A percentile compares a stretch with the other conserved stretches of the same genome.
Conservation (phyloP, 257 asterid species). For the Sherardia arvensis region DNA sequence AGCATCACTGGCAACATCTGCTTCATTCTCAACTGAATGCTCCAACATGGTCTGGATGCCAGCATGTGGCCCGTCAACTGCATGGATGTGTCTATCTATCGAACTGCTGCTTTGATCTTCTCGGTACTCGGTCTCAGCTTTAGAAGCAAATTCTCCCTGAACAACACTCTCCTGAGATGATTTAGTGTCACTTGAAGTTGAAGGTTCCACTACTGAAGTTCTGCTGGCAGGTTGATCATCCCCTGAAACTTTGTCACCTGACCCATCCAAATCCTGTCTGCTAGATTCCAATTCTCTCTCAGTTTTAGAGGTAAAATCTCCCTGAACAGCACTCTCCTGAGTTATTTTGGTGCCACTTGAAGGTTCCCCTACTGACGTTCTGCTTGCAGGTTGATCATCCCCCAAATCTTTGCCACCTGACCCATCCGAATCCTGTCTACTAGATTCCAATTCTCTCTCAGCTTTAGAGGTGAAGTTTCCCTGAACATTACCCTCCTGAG, state of each 20-base stretch:
- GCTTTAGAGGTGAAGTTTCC: slow-evolving; percentile 16
- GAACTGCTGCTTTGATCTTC: slow-evolving; percentile 20
- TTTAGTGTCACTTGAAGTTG: slow-evolving; percentile 7
- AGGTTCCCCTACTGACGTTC: slow-evolving; percentile 15
- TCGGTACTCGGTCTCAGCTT: slow-evolving; percentile 12
- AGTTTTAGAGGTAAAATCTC: slow-evolving; percentile 13
- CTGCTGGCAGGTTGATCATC: slow-evolving; percentile 19
- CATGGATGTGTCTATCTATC: slow-evolving; percentile 16
- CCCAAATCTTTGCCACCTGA: slow-evolving; percentile 22
- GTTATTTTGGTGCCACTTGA: slow-evolving; percentile 11
- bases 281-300: slow-evolving; percentile 29
- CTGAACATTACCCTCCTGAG: slow-evolving; percentile 17
- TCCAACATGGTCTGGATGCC: slow-evolving; percentile 21
- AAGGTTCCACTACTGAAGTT: slow-evolving; percentile 14
- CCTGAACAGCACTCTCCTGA: slow-evolving; percentile 18
- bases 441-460: slow-evolving; percentile 29
- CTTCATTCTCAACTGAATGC: slow-evolving; percentile 23
- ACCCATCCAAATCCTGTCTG: slow-evolving; percentile 18
- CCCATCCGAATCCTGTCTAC: slow-evolving; percentile 19
- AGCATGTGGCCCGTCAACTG: slow-evolving; percentile 14
- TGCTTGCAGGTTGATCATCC: slow-evolving; percentile 18
- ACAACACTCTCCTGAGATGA: slow-evolving; percentile 18
- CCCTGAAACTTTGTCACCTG: slow-evolving; percentile 22
- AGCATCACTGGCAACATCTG: slow-evolving; percentile 18
- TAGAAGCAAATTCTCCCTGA: slow-evolving; percentile 16